phyloP scores from a whole-genome alignment of 192 early-diverging fungal genomes.

The Umbelopsis sp. region DNA sequence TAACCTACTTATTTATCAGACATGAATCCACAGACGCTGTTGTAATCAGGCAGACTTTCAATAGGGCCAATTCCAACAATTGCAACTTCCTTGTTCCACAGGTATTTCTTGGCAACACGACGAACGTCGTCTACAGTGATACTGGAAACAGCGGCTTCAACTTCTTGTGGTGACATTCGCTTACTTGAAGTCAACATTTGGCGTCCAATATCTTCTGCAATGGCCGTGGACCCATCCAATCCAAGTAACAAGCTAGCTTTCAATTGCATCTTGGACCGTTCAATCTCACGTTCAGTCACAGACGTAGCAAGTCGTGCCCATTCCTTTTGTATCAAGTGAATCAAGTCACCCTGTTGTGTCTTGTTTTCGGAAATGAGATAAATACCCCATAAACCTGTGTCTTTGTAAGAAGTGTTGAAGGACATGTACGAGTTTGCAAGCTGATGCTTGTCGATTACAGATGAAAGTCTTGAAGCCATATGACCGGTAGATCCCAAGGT shows the following conservation, averaged over 20 bases:
- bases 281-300: conserved; percentile 89
- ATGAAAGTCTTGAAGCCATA: conserved; percentile 86
- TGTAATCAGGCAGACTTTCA: conserved; percentile 93
- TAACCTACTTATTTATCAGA: conserved; percentile 68
- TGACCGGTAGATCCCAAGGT: conserved; percentile 88
- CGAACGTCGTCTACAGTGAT: conserved; percentile 84
- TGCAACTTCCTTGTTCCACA: conserved; percentile 89
- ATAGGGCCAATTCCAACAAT: conserved; percentile 84
- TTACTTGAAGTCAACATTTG: conserved; percentile 93
- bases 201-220: conserved; percentile 96
- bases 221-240: conserved; percentile 92
- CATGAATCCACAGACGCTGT: conserved; percentile 87
- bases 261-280: conserved; percentile 98
- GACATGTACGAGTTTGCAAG: conserved; percentile 98
- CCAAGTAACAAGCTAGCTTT: conserved; percentile 89
- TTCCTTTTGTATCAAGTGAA: conserved; percentile 91
- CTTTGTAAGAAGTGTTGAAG: conserved; percentile 98
- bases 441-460: conserved; percentile 76
- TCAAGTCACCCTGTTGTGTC: conserved; percentile 81
- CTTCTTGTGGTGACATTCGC: conserved; percentile 85
- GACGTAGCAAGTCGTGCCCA: conserved; percentile 89
- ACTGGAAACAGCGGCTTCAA: conserved; percentile 83
- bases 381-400: conserved; percentile 97
- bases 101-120: conserved; percentile 84
- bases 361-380: conserved; percentile 89